A percentile compares a stretch with the other conserved stretches of the same genome.
These are phyloP conservation scores for Aristolochia californica DNA, from an alignment of 164 flowering plant species.

Conservation along the genomic window DNA sequence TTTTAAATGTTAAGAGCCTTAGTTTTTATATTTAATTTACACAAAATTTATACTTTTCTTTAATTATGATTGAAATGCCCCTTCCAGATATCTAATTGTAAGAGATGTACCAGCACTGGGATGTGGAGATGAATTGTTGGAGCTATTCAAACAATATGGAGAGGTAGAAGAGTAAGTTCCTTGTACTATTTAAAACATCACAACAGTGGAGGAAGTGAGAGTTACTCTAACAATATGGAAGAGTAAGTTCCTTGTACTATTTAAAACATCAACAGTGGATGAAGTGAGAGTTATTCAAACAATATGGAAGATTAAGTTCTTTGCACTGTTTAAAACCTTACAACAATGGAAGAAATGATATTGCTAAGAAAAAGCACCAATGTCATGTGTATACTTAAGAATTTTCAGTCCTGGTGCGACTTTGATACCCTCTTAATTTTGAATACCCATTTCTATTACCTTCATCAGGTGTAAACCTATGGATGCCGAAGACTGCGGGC, in stretches of 20 bases:
- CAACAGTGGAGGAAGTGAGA: slow-evolving; percentile 9
- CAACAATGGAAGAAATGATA: no score
- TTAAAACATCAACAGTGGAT: neutral
- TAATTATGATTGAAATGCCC: neutral
- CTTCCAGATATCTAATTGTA: slow-evolving; percentile 62
- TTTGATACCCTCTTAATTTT: no score
- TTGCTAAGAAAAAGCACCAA: no score
- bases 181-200: neutral
- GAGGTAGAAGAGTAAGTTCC: slow-evolving; percentile 65
- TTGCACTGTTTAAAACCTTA: neutral
- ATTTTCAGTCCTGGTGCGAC: neutral
- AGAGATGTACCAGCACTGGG: slow-evolving; percentile 83
- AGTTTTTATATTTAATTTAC: neutral
- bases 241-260: slow-evolving; percentile 41
- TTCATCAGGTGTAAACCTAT: slow-evolving; percentile 64
- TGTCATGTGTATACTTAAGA: neutral
- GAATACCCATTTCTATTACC: neutral
- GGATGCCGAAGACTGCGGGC: slow-evolving; percentile 90
- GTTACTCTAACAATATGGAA: slow-evolving; percentile 62
- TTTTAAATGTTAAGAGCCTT: neutral
- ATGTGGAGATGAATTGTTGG: slow-evolving; percentile 61
- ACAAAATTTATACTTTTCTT: neutral
- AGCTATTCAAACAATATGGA: slow-evolving; percentile 64
- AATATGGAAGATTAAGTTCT: slow-evolving; percentile 76
- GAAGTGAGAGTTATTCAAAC: slow-evolving; percentile 34